phyloP scores from a whole-genome alignment of 352 stramenopile genomes.

The Globisporangium camurandrum region DNA sequence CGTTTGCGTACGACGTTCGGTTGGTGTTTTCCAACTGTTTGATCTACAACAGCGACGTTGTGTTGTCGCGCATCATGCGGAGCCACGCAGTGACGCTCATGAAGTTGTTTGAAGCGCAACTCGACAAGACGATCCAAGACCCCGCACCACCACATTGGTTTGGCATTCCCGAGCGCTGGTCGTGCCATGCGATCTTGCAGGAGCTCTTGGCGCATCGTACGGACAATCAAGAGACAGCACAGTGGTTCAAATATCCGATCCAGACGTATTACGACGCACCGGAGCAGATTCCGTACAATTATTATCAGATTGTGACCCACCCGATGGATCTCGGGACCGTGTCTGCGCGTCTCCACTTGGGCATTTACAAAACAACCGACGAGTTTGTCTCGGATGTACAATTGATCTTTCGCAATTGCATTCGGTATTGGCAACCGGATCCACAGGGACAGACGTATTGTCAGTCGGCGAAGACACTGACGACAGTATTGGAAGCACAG shows the following conservation, averaged over 20 bases:
- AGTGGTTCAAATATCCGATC: constrained; percentile 86
- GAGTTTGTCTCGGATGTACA: constrained; percentile 59
- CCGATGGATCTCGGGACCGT: constrained; percentile 83
- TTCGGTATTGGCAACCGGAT: constrained; percentile 72
- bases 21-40: constrained; percentile 86
- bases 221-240: constrained; percentile 66
- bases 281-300: constrained; percentile 77
- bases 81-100: constrained; percentile 79
- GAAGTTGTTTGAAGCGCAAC: constrained; percentile 73
- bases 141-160: no score
- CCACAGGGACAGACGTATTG: constrained; percentile 75
- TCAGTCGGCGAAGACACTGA: constrained; percentile 56
- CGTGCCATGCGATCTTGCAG: constrained; percentile 78
- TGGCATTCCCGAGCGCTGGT: constrained; percentile 66
- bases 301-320: constrained; percentile 70
- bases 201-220: constrained; percentile 69
- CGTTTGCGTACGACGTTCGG: constrained; percentile 72
- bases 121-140: constrained; percentile 55
- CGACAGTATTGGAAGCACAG: constrained; percentile 42
- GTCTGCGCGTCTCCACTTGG: constrained; percentile 58
- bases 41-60: constrained; percentile 84
- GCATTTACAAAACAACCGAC: constrained; percentile 45
- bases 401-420: constrained; percentile 84
- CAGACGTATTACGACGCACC: constrained; percentile 79
- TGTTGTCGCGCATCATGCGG: constrained; percentile 77